Evolutionary conservation across 2,329 filamentous ascomycete genomes (phyloP), one percentile per base, ranked within the genome.

Genomic region (Conoideocrella luteorostrata): DNA sequence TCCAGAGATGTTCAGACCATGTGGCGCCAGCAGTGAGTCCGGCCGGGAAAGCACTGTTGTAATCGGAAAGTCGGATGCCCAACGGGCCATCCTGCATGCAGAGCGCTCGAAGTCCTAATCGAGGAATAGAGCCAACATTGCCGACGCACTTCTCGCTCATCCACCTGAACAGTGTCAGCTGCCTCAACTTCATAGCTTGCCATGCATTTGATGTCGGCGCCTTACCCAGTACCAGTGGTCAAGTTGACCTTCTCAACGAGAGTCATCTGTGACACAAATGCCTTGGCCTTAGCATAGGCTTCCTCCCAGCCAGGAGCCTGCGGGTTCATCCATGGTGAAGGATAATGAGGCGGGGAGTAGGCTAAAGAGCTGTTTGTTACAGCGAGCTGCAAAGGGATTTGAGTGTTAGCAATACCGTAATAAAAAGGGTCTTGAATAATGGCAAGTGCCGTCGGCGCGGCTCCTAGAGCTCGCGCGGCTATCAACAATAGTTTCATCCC

Each of bases 231-330:
- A 62, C 91, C 91, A 1, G 90, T 96, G 3, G 91, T 97, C 51
- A 98, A 63, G 63, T 97, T 97, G 64, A 97, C 88, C 69, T 95
- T 96, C 64, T 96, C 90, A 10, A 81, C 60, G 28, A 95, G 72
- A 1, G 88, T 95, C 65, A 95, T 67, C 60, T 89, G 81, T 9
- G 84, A 84, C 36, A 96, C 88, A 56, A 95, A 91, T 3, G 74
- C 78, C 52, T 78, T 80, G 1, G 90, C 90, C 62, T 85, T 82
- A 17, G 66, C 68, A 54, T 95, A 90, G 30, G 88, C 88, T 6
- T 80, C 76, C 43, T 77, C 74, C 89, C 89, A 95, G 48, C 75
- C 77, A 35, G 77, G 69, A 10, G 85, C 86, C 5, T 77, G 62
- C 15, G 86, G 84, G 50, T 86, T 78, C 67, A 84, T 84, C 88